These are phyloP conservation scores for Talaromyces ruber DNA, from an alignment of 495 filamentous ascomycete genomes.

Conservation along the genomic window DNA sequence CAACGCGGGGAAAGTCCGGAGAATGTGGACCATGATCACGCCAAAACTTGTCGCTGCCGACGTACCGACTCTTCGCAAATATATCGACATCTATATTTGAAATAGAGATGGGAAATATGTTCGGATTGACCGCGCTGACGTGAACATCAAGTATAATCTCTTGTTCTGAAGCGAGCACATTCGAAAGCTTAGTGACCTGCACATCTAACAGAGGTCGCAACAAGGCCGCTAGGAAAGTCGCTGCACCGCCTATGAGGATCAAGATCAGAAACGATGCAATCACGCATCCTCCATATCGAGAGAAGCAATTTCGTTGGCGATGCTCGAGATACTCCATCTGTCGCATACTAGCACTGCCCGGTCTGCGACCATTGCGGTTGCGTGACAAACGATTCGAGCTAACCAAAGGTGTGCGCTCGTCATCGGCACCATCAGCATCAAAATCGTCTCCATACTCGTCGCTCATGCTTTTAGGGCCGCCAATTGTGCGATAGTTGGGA, in stretches of 20 bases:
- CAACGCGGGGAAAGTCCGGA: slow-evolving; percentile 23
- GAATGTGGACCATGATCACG: slow-evolving; percentile 40
- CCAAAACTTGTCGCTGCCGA: slow-evolving; percentile 71
- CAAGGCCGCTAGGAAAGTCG: slow-evolving; percentile 81
- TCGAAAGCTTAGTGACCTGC: slow-evolving; percentile 65
- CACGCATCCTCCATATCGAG: slow-evolving; percentile 71
- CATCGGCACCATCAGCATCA: slow-evolving; percentile 73
- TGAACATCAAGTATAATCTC: slow-evolving; percentile 92
- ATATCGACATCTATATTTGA: slow-evolving; percentile 80
- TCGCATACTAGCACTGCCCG: slow-evolving; percentile 52
- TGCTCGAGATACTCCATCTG: slow-evolving; percentile 70
- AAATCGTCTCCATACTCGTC: slow-evolving; percentile 57
- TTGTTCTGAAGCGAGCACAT: slow-evolving; percentile 87
- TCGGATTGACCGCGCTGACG: slow-evolving; percentile 85
- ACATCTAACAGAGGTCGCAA: slow-evolving; percentile 81
- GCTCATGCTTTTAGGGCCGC: slow-evolving; percentile 41
- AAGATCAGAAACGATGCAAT: slow-evolving; percentile 66
- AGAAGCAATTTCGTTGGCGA: slow-evolving; percentile 53
- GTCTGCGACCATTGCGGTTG: slow-evolving; percentile 50
- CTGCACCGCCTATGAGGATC: slow-evolving; percentile 67
- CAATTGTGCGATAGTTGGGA: slow-evolving; percentile 32
- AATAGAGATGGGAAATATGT: slow-evolving; percentile 76
- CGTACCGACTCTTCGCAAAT: slow-evolving; percentile 85
- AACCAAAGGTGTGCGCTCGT: slow-evolving; percentile 83
- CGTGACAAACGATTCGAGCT: slow-evolving; percentile 54